phyloP scores from a whole-genome alignment of 2,329 filamentous ascomycete species.

The Pseudopithomyces maydicus region DNA sequence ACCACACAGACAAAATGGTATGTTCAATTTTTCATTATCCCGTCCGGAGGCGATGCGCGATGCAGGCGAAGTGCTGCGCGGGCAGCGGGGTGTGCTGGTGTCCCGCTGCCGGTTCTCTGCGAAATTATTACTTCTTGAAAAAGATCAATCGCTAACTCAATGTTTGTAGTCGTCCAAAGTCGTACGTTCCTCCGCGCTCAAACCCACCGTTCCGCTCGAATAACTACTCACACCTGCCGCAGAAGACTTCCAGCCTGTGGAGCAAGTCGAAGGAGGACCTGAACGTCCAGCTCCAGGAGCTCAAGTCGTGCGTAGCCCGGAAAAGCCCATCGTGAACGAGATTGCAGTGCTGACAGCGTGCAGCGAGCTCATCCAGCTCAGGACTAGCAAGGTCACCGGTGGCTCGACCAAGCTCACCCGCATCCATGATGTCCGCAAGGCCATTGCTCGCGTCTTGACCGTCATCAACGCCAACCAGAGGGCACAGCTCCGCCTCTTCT shows the following conservation, averaged over 20 bases:
- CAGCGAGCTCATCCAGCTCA: slow-evolving; percentile 86
- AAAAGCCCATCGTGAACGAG: background rate
- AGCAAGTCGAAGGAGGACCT: slow-evolving; percentile 99
- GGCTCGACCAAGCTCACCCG: slow-evolving; percentile 87
- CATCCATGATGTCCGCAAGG: slow-evolving; percentile 96
- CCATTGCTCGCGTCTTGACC: slow-evolving; percentile 97
- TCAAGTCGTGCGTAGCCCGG: slow-evolving; percentile 42
- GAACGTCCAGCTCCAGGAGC: slow-evolving; percentile 65
- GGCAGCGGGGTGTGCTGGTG: background rate
- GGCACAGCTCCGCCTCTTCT: slow-evolving; percentile 91
- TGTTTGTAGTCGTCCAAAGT: slow-evolving; percentile 70
- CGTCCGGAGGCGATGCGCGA: slow-evolving; percentile 10
- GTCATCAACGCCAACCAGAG: slow-evolving; percentile 99
- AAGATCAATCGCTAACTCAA: slow-evolving; percentile 34
- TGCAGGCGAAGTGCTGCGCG: slow-evolving; percentile 11
- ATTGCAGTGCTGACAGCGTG: slow-evolving; percentile 36
- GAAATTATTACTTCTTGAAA: slow-evolving; percentile 17
- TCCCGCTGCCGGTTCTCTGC: slow-evolving; percentile 25
- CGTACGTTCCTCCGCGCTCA: slow-evolving; percentile 35
- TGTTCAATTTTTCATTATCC: slow-evolving; percentile 26
- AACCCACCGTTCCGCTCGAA: slow-evolving; percentile 32
- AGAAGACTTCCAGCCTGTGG: slow-evolving; percentile 94
- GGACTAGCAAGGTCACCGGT: slow-evolving; percentile 96
- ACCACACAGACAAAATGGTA: slow-evolving; percentile 46
- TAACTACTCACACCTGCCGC: slow-evolving; percentile 40